Evolutionary conservation across 1,139 yeast genomes (phyloP).

Genomic region (Hyphopichia burtonii): DNA sequence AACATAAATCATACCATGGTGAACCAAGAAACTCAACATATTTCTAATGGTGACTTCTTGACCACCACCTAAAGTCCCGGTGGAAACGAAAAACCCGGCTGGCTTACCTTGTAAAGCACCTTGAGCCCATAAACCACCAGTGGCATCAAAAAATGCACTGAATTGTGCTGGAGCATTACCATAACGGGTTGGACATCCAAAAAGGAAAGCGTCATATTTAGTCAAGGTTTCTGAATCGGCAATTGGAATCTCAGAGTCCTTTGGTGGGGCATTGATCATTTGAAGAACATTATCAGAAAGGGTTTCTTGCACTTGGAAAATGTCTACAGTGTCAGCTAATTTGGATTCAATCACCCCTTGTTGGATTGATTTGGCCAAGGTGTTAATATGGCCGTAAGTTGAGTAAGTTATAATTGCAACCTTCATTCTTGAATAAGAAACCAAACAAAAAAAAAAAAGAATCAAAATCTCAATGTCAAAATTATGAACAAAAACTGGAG

Average conservation of each 20-base stretch:
- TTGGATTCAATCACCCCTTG: constrained; percentile 43
- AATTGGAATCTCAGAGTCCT: constrained; percentile 35
- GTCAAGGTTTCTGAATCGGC: constrained; percentile 38
- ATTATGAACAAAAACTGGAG: no score
- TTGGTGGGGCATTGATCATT: constrained; percentile 43
- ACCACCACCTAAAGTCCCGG: constrained; percentile 50
- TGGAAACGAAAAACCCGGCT: constrained; percentile 44
- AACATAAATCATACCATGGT: constrained; percentile 51
- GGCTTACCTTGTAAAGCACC: constrained; percentile 51
- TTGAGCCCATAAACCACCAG: constrained; percentile 52
- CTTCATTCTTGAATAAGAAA: constrained; percentile 22
- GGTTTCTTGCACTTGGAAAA: constrained; percentile 53
- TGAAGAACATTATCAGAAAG: constrained; percentile 40
- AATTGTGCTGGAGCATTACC: constrained; percentile 50
- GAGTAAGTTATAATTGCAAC: constrained; percentile 59
- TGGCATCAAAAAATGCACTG: constrained; percentile 41
- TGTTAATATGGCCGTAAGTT: constrained; percentile 59
- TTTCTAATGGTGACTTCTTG: constrained; percentile 44
- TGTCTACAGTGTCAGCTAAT: constrained; percentile 27
- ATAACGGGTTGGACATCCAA: constrained; percentile 53
- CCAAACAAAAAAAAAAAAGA: neutral
- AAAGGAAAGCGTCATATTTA: constrained; percentile 46
- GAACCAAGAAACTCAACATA: constrained; percentile 37
- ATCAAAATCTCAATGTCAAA: no score
- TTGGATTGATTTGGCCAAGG: constrained; percentile 45